These are phyloP conservation scores for Penicillium sp. DNA, from an alignment of 2,329 filamentous ascomycete genomes.

Conservation along the genomic window DNA sequence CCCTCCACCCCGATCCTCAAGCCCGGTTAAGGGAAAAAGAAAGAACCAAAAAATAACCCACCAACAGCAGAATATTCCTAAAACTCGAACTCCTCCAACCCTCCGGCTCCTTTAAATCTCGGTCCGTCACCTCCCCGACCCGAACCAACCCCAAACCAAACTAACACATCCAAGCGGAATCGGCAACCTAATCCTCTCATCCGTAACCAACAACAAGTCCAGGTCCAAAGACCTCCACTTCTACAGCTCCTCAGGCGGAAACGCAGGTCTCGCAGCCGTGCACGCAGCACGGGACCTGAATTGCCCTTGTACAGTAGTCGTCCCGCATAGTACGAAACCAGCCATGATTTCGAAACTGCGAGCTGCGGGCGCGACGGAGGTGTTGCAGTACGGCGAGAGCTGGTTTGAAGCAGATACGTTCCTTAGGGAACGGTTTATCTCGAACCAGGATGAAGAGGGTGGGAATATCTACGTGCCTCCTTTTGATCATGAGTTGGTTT, in stretches of 20 bases:
- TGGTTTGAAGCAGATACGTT: constrained; percentile 67
- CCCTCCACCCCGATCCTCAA: not conserved
- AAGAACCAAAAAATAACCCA: not conserved
- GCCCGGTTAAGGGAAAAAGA: no score
- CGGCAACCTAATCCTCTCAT: constrained; percentile 34
- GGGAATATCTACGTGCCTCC: constrained; percentile 35
- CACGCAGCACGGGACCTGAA: constrained; percentile 62
- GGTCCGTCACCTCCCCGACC: no score
- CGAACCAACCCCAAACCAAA: no score
- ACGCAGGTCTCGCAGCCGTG: constrained; percentile 75
- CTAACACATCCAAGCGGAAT: constrained; percentile 27
- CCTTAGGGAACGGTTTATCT: constrained; percentile 50
- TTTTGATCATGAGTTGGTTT: constrained; percentile 38
- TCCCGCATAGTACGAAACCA: constrained; percentile 59
- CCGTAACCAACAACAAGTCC: constrained; percentile 18
- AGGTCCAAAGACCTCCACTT: constrained; percentile 52
- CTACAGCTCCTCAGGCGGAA: constrained; percentile 73
- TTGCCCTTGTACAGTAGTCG: constrained; percentile 65
- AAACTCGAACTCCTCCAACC: constrained; percentile 80
- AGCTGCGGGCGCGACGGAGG: constrained; percentile 57
- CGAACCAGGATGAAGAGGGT: constrained; percentile 10
- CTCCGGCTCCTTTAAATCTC: constrained; percentile 76
- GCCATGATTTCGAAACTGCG: constrained; percentile 66
- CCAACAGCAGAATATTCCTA: constrained; percentile 64
- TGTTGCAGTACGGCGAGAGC: constrained; percentile 62